Conservation (phyloP, 1,284 basidiomycete genomes). For the Sporisorium scitamineum region DNA sequence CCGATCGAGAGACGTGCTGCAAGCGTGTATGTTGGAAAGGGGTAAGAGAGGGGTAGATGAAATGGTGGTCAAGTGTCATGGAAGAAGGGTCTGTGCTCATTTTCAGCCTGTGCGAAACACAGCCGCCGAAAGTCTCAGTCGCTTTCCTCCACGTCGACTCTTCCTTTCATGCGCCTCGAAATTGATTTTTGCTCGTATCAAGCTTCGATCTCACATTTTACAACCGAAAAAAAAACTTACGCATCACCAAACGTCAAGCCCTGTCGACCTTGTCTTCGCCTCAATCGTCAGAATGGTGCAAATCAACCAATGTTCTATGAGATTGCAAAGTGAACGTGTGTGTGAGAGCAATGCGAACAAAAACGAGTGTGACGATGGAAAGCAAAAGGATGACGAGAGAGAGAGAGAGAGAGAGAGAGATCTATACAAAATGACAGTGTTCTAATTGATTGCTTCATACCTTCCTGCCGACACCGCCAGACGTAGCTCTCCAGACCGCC, state of each 20-base stretch:
- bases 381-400: neutral
- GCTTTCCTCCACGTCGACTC: slow-evolving; percentile 5
- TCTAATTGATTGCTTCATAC: neutral
- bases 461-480: slow-evolving; percentile 54
- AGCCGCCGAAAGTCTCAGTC: neutral
- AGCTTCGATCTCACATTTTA: neutral
- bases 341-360: neutral
- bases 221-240: neutral
- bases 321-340: slow-evolving; percentile 9
- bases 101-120: neutral
- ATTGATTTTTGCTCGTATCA: neutral
- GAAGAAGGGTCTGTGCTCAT: slow-evolving; percentile 7
- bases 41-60: neutral
- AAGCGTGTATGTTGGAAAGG: neutral
- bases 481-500: slow-evolving; percentile 54
- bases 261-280: neutral
- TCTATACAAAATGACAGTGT: no score
- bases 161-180: neutral
- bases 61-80: neutral
- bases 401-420: no score
- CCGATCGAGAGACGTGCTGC: no score
- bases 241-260: neutral
- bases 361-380: neutral
- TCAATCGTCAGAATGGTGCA: neutral
- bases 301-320: neutral